phyloP scores from a whole-genome alignment of 345 rosid species.

The Lepidium sativum region DNA sequence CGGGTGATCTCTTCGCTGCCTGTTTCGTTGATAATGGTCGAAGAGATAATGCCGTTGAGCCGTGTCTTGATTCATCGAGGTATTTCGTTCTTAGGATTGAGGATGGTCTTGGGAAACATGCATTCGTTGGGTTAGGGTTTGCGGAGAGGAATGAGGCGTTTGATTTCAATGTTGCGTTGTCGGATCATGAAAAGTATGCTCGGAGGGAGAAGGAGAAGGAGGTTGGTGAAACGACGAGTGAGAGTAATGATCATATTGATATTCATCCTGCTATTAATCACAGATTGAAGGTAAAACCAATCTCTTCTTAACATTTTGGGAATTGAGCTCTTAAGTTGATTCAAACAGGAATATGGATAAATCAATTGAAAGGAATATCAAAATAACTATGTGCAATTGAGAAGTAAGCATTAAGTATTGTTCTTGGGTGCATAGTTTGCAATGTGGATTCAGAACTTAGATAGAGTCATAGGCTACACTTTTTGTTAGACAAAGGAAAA shows the following conservation, averaged over 20 bases:
- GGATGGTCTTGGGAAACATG: conserved; percentile 90
- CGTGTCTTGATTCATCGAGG: conserved; percentile 91
- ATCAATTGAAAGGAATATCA: background rate
- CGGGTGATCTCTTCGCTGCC: conserved; percentile 90
- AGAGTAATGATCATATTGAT: conserved; percentile 62
- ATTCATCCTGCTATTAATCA: conserved; percentile 98
- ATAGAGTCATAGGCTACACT: too few relatives aligned
- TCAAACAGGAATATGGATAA: background rate
- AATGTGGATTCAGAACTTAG: too few relatives aligned
- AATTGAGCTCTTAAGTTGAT: background rate
- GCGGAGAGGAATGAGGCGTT: conserved; percentile 93
- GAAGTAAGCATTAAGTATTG: too few relatives aligned
- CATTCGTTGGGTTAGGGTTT: conserved; percentile 92
- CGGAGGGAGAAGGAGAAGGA: conserved; percentile 78
- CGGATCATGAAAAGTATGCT: conserved; percentile 92
- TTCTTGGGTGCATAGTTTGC: too few relatives aligned
- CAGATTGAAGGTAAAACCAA: conserved; percentile 59
- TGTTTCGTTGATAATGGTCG: conserved; percentile 81
- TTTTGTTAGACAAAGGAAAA: too few relatives aligned
- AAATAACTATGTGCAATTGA: background rate
- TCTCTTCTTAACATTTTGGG: background rate
- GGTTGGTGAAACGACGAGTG: conserved; percentile 49
- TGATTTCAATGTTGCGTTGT: conserved; percentile 96
- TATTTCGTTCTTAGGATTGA: conserved; percentile 92
- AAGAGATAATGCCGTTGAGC: conserved; percentile 82